Evolutionary conservation across 805 yeast species (phyloP), one percentile per base, ranked within the genome.

Genomic region (Cyberlindnera euphorbiae): DNA sequence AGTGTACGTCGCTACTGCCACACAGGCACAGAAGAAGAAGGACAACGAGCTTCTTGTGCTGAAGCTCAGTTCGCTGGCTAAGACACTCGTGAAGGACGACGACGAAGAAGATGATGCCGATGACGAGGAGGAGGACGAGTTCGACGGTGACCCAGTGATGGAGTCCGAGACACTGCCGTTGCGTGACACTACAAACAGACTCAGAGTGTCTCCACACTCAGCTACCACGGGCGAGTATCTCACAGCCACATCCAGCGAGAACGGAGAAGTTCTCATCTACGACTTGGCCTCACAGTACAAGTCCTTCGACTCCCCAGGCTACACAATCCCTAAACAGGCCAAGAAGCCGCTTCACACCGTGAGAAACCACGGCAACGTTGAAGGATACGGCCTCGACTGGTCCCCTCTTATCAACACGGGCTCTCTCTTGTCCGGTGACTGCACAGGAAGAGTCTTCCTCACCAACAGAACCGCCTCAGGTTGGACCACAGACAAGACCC

Each of bases 301-400:
- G 55, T 85, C 95, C 5, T 84, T 93, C 50, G 93, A 85, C 53
- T 73, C 82, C 7, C 96, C 97, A 4, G 97, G 97, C 6, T 81
- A 71, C 51, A 69, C 73, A 50, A 76, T 90, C 45, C 83, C 94
- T 33, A 89, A 88, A 56, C 63, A 72, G 13, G 73, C 79, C 45
- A 86, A 82, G 56, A 75, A 79, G 58, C 96, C 97, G 14, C 56
- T 78, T 9, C 89, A 88, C 63, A 87, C 95, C 6, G 69, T 93
- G 41, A 75, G 75, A 53, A 71, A 65, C 45, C 98, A 93, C 58
- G 97, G 97, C 17, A 81, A 82, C 47, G 95, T 85, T n/a, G 98
- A 93, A 65, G 97, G 98, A 24, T 93, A 87, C 55, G 98, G 96
- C 12, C 60, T 93, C 30, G 98, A 90, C 61, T 93, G 98, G 98